Percentiles rank a stretch among this genome's conserved stretches.
Conservation (phyloP, 1,139 yeast genomes). For the Lodderomyces parapsilosis region DNA sequence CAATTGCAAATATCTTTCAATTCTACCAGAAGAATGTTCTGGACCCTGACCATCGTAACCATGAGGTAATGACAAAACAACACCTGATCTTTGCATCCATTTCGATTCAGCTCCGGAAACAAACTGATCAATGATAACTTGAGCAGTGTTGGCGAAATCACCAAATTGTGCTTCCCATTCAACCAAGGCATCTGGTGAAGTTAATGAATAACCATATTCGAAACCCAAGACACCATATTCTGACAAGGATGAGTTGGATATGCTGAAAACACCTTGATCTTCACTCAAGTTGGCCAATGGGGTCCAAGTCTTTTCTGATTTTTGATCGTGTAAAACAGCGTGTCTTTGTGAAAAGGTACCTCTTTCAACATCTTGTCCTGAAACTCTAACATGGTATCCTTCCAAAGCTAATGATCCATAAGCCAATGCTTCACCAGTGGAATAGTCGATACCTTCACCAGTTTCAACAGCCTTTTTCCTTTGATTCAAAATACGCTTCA, state of each 20-base stretch:
- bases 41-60: conserved; percentile 99
- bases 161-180: conserved; percentile 99
- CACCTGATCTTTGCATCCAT: conserved; percentile 98
- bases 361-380: conserved; percentile 99
- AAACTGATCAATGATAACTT: conserved; percentile 95
- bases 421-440: conserved; percentile 98
- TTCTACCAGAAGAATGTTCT: conserved; percentile 97
- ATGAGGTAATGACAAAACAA: conserved; percentile 93
- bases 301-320: conserved; percentile 75
- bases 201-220: conserved; percentile 97
- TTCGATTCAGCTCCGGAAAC: conserved; percentile 96
- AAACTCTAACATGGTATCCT: conserved; percentile 95
- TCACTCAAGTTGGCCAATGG: conserved; percentile 80
- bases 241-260: conserved; percentile 94
- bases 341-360: conserved; percentile 99
- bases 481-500: conserved; percentile 87
- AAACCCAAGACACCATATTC: conserved; percentile 99
- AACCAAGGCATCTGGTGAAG: conserved; percentile 92
- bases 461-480: conserved; percentile 85
- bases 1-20: conserved; percentile 94
- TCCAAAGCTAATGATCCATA: conserved; percentile 89
- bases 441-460: conserved; percentile 98
- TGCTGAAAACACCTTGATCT: conserved; percentile 83
- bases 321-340: conserved; percentile 96
- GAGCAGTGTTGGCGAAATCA: conserved; percentile 99